phyloP scores from a whole-genome alignment of 306 rosid species.

The Vigna mungo region DNA sequence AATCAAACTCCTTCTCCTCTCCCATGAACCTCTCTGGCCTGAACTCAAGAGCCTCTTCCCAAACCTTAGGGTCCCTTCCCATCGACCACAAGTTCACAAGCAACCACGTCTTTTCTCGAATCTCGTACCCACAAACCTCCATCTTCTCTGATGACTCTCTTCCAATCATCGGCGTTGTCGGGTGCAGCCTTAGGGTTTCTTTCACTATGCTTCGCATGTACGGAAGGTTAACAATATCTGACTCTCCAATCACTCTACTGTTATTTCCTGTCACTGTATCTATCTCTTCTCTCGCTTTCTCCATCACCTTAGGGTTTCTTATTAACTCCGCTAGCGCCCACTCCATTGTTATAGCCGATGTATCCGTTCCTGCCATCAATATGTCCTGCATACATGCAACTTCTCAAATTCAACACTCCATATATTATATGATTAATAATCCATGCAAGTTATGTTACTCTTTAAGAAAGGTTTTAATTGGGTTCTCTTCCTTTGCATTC shows the following conservation, averaged over 20 bases:
- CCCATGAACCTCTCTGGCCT: slow-evolving; percentile 65
- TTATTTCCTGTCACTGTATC: slow-evolving; percentile 45
- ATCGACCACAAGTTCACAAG: slow-evolving; percentile 71
- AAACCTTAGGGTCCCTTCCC: slow-evolving; percentile 63
- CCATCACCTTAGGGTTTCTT: slow-evolving; percentile 63
- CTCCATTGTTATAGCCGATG: slow-evolving; percentile 54
- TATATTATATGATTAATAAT: background rate
- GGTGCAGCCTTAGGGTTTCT: slow-evolving; percentile 80
- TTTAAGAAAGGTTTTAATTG: background rate
- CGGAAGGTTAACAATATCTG: slow-evolving; percentile 66
- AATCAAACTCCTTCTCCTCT: slow-evolving; percentile 45
- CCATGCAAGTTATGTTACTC: background rate
- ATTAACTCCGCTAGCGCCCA: slow-evolving; percentile 72
- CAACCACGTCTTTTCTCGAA: slow-evolving; percentile 56
- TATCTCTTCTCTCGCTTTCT: slow-evolving; percentile 73
- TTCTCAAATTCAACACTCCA: too few species aligned
- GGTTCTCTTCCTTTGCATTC: background rate
- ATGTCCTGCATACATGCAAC: slow-evolving; percentile 49
- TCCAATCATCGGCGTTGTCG: slow-evolving; percentile 60
- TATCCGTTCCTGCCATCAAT: slow-evolving; percentile 63
- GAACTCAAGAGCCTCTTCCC: slow-evolving; percentile 71
- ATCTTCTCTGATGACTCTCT: slow-evolving; percentile 58
- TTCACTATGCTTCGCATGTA: slow-evolving; percentile 71
- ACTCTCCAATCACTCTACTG: slow-evolving; percentile 62
- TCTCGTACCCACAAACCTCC: slow-evolving; percentile 57